Evolutionary conservation across 495 filamentous ascomycete species (phyloP), one percentile per base, ranked within the genome.

Genomic region (Aspergillus sclerotioniger): DNA sequence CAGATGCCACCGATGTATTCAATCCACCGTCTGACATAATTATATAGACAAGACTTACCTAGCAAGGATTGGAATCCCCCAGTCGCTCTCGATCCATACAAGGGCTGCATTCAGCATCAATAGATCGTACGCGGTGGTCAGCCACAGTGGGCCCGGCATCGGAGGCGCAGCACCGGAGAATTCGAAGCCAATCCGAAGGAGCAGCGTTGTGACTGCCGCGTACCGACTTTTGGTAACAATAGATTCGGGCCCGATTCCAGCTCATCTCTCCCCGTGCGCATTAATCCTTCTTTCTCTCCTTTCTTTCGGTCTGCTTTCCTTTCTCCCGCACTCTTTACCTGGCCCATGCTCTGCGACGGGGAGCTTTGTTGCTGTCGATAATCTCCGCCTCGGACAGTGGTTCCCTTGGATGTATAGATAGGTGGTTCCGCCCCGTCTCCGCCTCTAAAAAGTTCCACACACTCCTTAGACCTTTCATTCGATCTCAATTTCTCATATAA

Each of bases 401-500:
- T 48, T 21, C 45, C 49, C 48, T 48, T 52, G n/a, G 29, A 51
- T 54, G 47, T 47, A 48, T 25, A 25, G 25, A 25, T 25, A 25
- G 25, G 25, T 25, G 25, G 25, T 25, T 25, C 25, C 25, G 25
- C 25, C 25, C 25, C 25, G 25, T 25, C 25, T 25, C 25, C 25
- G 25, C 25, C 25, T 25, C 25, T 25, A 25, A 25, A 25, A 25
- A 25, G 25, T 25, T 25, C 25, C 25, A 25, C 25, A 25, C 25
- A 55, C 58, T 47, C 46, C 39, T 43, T 52, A 37, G 25, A 51
- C 46, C 51, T 68, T 54, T 64, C 53, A 63, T 53, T 63, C 62
- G 47, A 55, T 57, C 55, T 48, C 56, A 54, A 62, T 53, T 51
- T 53, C 61, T 61, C 56, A 55, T 37, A 49, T 57, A 57, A 49